phyloP scores from a whole-genome alignment of 1,284 basidiomycete genomes.

The Afroboletus lepidellus region DNA sequence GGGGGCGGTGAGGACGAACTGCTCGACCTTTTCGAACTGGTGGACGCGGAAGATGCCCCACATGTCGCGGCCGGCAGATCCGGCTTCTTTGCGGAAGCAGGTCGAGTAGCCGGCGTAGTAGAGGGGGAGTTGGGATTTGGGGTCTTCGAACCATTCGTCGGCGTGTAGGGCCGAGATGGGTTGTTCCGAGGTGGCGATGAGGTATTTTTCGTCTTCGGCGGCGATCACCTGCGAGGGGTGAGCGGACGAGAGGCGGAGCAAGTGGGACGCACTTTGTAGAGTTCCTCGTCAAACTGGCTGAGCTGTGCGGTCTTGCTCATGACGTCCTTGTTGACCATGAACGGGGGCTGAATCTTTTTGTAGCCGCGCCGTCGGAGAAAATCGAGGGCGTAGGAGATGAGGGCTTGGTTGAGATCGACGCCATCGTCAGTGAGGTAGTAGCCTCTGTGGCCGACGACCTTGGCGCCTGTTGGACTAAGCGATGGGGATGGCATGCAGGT shows the following conservation, averaged over 20 bases:
- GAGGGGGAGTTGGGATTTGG: conserved; percentile 88
- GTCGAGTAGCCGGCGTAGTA: conserved; percentile 85
- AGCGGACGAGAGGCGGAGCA: not conserved
- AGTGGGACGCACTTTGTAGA: conserved; percentile 76
- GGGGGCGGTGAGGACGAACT: conserved; percentile 95
- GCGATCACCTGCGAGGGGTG: conserved; percentile 63
- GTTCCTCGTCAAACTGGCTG: conserved; percentile 96
- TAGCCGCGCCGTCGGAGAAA: conserved; percentile 83
- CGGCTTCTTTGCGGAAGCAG: conserved; percentile 99
- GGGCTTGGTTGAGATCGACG: conserved; percentile 94
- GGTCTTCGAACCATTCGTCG: conserved; percentile 96
- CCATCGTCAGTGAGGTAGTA: conserved; percentile 97
- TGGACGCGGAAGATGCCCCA: conserved; percentile 99
- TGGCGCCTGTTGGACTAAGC: conserved; percentile 70
- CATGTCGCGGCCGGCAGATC: conserved; percentile 95
- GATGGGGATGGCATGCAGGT: conserved; percentile 1
- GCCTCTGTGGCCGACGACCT: conserved; percentile 93
- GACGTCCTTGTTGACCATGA: conserved; percentile 97
- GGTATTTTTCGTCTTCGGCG: conserved; percentile 95
- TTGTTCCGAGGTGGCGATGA: conserved; percentile 98
- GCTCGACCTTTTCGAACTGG: conserved; percentile 99
- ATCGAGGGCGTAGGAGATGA: conserved; percentile 94
- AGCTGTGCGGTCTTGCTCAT: conserved; percentile 98
- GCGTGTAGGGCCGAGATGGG: conserved; percentile 95
- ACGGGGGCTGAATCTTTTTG: conserved; percentile 96